phyloP scores from a whole-genome alignment of 345 rosid species.

The Salix koriyanagi region DNA sequence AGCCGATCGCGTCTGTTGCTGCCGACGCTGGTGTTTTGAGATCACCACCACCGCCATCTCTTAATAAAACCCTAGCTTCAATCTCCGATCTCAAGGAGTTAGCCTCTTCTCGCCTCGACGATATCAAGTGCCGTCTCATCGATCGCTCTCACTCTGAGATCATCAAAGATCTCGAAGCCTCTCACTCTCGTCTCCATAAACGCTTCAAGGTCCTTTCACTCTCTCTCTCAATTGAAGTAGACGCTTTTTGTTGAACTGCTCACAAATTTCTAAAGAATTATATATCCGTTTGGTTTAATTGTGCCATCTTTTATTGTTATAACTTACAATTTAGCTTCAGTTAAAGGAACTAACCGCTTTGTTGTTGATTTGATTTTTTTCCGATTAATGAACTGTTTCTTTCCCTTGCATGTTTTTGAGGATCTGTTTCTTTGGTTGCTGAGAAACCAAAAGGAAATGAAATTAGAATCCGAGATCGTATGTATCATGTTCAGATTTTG shows the following conservation, averaged over 20 bases:
- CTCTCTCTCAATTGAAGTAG: background rate
- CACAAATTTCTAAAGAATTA: too few species aligned
- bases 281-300: too few species aligned
- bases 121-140: conserved; percentile 38
- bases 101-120: conserved; percentile 36
- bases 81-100: conserved; percentile 41
- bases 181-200: conserved; percentile 50
- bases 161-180: conserved; percentile 47
- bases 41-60: conserved; percentile 7
- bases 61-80: conserved; percentile 21
- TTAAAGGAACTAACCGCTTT: too few species aligned
- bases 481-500: background rate
- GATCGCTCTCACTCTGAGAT: conserved; percentile 50
- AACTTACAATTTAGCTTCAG: too few species aligned
- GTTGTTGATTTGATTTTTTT: too few species aligned
- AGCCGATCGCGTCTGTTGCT: background rate
- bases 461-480: background rate
- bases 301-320: too few species aligned
- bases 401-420: too few species aligned
- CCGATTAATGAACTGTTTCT: too few species aligned
- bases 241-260: too few species aligned
- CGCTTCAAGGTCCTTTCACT: conserved; percentile 39
- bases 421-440: background rate
- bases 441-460: background rate
- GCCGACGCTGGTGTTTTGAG: background rate